phyloP scores from a whole-genome alignment of 169 alveolate genomes.

The Perkinsus marinus region DNA sequence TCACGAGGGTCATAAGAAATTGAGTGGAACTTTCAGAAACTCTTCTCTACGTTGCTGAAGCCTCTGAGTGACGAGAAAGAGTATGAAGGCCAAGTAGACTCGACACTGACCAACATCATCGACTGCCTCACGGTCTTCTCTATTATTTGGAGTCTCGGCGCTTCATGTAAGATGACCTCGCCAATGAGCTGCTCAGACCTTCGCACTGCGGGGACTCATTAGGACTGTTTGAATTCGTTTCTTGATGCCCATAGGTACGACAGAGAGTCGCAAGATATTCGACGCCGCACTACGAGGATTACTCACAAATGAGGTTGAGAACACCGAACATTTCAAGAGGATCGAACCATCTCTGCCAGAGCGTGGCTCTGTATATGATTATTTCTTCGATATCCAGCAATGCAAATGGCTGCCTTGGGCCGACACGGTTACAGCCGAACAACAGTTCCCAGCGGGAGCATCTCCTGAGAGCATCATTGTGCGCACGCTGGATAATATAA shows the following conservation, averaged over 20 bases:
- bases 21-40: slow-evolving; percentile 21
- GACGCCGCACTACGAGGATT: slow-evolving; percentile 33
- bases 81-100: slow-evolving; percentile 33
- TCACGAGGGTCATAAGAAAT: no score
- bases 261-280: slow-evolving; percentile 31
- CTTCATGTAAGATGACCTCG: slow-evolving; percentile 10
- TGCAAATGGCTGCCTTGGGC: slow-evolving; percentile 65
- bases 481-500: slow-evolving; percentile 73
- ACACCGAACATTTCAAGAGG: slow-evolving; percentile 31
- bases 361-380: slow-evolving; percentile 53
- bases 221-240: neutral
- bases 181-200: neutral
- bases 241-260: slow-evolving; percentile 14
- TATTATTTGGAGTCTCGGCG: slow-evolving; percentile 57
- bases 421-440: slow-evolving; percentile 51
- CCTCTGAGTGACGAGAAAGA: slow-evolving; percentile 27
- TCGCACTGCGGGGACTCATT: slow-evolving; percentile 24
- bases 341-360: slow-evolving; percentile 58
- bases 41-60: slow-evolving; percentile 18
- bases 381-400: slow-evolving; percentile 46
- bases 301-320: slow-evolving; percentile 34
- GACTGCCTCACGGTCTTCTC: slow-evolving; percentile 48
- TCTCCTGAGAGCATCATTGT: slow-evolving; percentile 54
- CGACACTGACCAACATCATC: slow-evolving; percentile 35
- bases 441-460: slow-evolving; percentile 51